Evolutionary conservation across 768 basidiomycete genomes (phyloP), one percentile per base, ranked within the genome.

Genomic region (Boletus subparvulus): DNA sequence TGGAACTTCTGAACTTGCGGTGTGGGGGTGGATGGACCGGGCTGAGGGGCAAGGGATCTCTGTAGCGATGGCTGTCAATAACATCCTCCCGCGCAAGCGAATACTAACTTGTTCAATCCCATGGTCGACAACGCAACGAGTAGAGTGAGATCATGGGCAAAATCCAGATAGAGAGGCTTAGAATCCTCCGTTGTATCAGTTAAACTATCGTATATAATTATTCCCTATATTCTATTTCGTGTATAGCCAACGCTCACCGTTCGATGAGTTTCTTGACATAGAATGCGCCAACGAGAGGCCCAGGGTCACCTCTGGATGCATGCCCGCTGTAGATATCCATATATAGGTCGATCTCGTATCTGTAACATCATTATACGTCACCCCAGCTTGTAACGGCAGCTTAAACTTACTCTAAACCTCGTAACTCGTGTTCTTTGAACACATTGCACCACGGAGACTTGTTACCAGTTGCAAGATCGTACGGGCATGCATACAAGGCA

Each of bases 401-500:
- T 17, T 13, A 50, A 41, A 59, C 74, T 35, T 58, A 77, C 72
- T 77, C 75, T 46, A 79, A 70, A 33, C 64, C 61, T 37, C 55
- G 60, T 35, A 78, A 60, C 57, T 78, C 77, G 26, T 45, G 36
- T 37, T 28, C 19, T 9, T 65, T 59, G 65, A 79, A 78, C 50
- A 71, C 73, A 19, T 62, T 62, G 51, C 75, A 78, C 78, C 77
- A 78, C 1, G 78, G 74, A 33, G 77, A 73, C 19, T 45, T 47
- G 19, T 65, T 58, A 49, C 64, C 59, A 19, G 74, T 70, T 4
- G 76, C 77, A 41, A 74, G 64, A 56, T 77, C 77, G 45, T 75
- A 78, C 32, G 76, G 71, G 49, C 75, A 76, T n/a, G 75, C 76
- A 50, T 73, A 77, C 47, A 79, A 67, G 52, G 75, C 75, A 30